Percentiles rank a stretch among this genome's conserved stretches.
Conservation (phyloP, 805 yeast genomes). For the Candida pini region DNA sequence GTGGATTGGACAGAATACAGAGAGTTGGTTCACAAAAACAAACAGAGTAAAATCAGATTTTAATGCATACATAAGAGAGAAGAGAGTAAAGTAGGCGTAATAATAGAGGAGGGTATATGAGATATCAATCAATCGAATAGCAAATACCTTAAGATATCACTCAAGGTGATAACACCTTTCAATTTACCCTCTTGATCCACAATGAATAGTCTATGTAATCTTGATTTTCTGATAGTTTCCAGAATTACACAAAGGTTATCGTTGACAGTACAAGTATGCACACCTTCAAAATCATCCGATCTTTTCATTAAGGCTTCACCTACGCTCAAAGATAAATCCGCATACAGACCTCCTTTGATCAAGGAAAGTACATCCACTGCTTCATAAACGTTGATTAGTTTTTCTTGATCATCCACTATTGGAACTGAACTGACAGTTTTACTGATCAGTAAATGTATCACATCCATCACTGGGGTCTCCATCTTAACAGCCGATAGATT, state of each 20-base stretch:
- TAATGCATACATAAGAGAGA: no score
- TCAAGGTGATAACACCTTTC: slow-evolving; percentile 79
- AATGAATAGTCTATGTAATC: slow-evolving; percentile 87
- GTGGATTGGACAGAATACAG: no score
- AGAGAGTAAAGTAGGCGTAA: neutral
- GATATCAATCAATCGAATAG: slow-evolving; percentile 32
- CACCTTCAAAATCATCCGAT: slow-evolving; percentile 96
- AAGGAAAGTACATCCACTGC: slow-evolving; percentile 91
- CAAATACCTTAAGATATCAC: slow-evolving; percentile 84
- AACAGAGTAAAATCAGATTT: neutral
- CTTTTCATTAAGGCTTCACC: slow-evolving; percentile 95
- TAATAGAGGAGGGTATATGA: neutral
- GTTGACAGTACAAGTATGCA: slow-evolving; percentile 84
- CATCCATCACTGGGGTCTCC: slow-evolving; percentile 91
- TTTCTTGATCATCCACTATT: slow-evolving; percentile 64
- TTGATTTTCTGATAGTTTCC: slow-evolving; percentile 87
- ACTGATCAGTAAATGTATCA: slow-evolving; percentile 72
- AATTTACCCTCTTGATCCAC: slow-evolving; percentile 79
- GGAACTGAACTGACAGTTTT: slow-evolving; percentile 91
- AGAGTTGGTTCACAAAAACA: neutral
- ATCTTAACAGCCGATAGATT: slow-evolving; percentile 74
- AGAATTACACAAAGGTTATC: slow-evolving; percentile 85
- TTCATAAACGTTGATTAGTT: slow-evolving; percentile 85
- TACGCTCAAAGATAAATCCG: slow-evolving; percentile 82
- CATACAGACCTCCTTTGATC: slow-evolving; percentile 90